Evolutionary conservation across 148 eudicot species (phyloP).

Genomic region (Vaccinium myrtillus): DNA sequence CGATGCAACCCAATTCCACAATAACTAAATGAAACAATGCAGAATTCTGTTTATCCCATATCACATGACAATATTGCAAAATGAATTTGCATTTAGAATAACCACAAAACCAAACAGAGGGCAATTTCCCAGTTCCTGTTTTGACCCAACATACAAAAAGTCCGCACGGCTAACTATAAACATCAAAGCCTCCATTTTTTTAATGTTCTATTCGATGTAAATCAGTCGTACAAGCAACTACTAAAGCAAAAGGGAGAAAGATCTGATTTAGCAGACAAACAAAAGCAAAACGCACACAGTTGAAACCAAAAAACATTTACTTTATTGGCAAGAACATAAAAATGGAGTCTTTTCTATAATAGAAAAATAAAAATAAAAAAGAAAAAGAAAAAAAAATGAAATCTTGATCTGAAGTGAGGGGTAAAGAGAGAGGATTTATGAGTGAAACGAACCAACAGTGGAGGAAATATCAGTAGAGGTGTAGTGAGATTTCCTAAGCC

Average conservation of each 20-base stretch:
- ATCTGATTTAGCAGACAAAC: no score
- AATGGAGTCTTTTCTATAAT: neutral
- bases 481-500: constrained; percentile 70
- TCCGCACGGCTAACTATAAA: neutral
- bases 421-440: neutral
- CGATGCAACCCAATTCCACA: neutral
- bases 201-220: no score
- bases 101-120: neutral
- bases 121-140: neutral
- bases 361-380: no score
- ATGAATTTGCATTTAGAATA: neutral
- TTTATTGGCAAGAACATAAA: neutral
- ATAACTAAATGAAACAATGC: neutral
- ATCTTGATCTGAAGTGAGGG: neutral
- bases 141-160: neutral
- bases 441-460: constrained; percentile 60
- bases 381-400: neutral
- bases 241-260: no score
- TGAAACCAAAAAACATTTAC: neutral
- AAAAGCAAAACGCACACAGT: neutral
- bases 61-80: neutral
- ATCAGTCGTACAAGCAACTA: no score
- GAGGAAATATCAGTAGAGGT: constrained; percentile 62
- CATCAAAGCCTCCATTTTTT: neutral
- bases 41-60: neutral